These are phyloP conservation scores for Syzygium malaccense DNA, from an alignment of 441 rosid species.

Conservation along the genomic window DNA sequence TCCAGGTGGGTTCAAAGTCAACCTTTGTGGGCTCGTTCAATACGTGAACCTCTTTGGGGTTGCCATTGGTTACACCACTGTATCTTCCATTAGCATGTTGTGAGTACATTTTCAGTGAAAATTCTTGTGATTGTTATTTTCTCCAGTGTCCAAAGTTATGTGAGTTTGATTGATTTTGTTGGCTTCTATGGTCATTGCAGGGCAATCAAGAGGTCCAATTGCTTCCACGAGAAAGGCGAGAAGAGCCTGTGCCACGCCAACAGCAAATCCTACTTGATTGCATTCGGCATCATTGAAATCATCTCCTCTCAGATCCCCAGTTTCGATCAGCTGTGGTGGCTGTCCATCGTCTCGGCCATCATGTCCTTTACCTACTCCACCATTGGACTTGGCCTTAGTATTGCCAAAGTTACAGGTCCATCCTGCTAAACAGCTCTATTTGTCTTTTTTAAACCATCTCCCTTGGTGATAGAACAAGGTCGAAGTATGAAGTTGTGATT, in stretches of 20 bases:
- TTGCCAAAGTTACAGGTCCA: neutral
- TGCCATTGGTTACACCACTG: slow-evolving; percentile 5
- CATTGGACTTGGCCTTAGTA: slow-evolving; percentile 9
- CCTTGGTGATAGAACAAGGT: rapidly evolving
- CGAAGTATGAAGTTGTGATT: neutral
- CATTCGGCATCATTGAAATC: neutral
- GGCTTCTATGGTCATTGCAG: neutral
- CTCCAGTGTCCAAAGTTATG: neutral
- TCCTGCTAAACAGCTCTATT: neutral
- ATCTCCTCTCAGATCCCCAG: slow-evolving; percentile 8
- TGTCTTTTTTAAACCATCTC: neutral
- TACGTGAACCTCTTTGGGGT: slow-evolving; percentile 2
- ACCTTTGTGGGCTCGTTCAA: slow-evolving; percentile 1
- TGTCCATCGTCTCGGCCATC: neutral
- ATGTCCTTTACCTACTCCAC: slow-evolving; percentile 5
- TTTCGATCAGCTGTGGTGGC: slow-evolving; percentile 6
- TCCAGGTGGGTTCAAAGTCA: slow-evolving; percentile 3
- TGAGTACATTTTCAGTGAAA: neutral
- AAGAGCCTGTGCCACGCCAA: neutral
- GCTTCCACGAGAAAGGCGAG: slow-evolving; percentile 6
- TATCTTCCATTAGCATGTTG: slow-evolving; percentile 6
- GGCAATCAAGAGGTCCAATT: slow-evolving; percentile 6
- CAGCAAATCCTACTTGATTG: slow-evolving; percentile 2
- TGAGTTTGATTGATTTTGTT: neutral
- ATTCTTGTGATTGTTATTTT: neutral